These are phyloP conservation scores for Metarhizium sp. DNA, from an alignment of 2,329 filamentous ascomycete genomes.

Conservation along the genomic window DNA sequence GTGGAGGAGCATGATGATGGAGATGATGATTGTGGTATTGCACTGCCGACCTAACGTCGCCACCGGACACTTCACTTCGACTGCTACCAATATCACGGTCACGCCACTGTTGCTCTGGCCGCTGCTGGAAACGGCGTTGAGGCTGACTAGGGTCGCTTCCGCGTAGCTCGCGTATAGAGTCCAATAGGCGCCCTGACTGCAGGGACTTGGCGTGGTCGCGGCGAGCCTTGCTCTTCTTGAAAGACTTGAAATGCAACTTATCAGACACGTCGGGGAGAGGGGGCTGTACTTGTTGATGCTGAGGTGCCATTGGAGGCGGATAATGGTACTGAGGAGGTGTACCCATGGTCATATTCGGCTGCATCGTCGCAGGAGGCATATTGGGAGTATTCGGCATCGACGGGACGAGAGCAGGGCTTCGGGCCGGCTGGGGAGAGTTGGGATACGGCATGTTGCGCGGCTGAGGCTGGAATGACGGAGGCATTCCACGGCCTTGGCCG, in stretches of 20 bases:
- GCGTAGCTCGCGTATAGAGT: constrained; percentile 25
- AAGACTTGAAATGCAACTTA: constrained; percentile 28
- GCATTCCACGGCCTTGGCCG: constrained; percentile 44
- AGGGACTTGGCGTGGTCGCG: constrained; percentile 38
- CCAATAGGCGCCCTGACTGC: constrained; percentile 27
- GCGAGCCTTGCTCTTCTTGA: constrained; percentile 36
- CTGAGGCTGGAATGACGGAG: constrained; percentile 35
- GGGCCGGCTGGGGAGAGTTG: constrained; percentile 57
- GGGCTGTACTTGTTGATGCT: constrained; percentile 52
- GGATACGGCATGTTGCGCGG: constrained; percentile 35
- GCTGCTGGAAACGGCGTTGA: constrained; percentile 36
- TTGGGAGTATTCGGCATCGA: constrained; percentile 62
- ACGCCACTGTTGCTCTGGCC: constrained; percentile 27
- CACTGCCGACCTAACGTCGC: constrained; percentile 3
- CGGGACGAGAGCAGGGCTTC: constrained; percentile 57
- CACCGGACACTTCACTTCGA: constrained; percentile 13
- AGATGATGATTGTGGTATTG: constrained; percentile 7
- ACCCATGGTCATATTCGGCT: constrained; percentile 52
- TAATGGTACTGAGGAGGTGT: constrained; percentile 54
- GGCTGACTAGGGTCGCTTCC: constrained; percentile 25
- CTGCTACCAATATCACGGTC: constrained; percentile 14
- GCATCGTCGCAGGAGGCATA: constrained; percentile 51
- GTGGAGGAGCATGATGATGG: constrained; percentile 3
- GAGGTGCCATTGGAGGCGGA: constrained; percentile 45
- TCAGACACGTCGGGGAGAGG: constrained; percentile 27